Evolutionary conservation across 768 basidiomycete species (phyloP).

Genomic region (Mycena olivaceomarginata): DNA sequence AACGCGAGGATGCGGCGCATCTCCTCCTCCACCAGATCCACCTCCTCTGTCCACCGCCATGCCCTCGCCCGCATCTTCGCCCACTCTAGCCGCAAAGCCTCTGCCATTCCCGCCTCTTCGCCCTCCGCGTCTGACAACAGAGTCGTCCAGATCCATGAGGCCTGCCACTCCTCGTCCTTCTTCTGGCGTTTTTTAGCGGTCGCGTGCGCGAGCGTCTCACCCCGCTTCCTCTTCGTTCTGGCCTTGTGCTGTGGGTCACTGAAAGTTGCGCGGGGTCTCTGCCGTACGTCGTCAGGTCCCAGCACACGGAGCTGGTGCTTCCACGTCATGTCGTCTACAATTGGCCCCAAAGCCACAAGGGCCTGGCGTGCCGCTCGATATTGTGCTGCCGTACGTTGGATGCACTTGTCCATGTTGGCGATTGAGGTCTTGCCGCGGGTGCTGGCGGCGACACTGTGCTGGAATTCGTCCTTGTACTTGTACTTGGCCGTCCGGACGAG

Average conservation of each 20-base stretch:
- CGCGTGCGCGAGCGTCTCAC: neutral
- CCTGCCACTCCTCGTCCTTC: neutral
- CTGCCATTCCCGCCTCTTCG: neutral
- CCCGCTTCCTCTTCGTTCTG: neutral
- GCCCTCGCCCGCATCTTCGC: slow-evolving; percentile 43
- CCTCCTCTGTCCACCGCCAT: slow-evolving; percentile 48
- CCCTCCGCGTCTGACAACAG: neutral
- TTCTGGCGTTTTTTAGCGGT: neutral
- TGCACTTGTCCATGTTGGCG: slow-evolving; percentile 37
- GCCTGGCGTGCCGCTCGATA: slow-evolving; percentile 46
- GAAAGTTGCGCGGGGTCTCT: slow-evolving; percentile 36
- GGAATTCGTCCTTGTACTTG: slow-evolving; percentile 44
- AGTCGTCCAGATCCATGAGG: slow-evolving; percentile 3
- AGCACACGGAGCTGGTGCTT: slow-evolving; percentile 33
- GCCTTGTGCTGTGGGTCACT: slow-evolving; percentile 1
- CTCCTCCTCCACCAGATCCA: slow-evolving; percentile 48
- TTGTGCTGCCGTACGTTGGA: slow-evolving; percentile 34
- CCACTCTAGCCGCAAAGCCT: slow-evolving; percentile 47
- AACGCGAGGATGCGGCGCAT: slow-evolving; percentile 47
- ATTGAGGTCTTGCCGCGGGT: slow-evolving; percentile 46
- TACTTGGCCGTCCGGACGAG: slow-evolving; percentile 45
- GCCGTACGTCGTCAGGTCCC: slow-evolving; percentile 39
- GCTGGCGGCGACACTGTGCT: slow-evolving; percentile 47
- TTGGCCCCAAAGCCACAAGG: slow-evolving; percentile 10
- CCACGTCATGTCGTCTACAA: slow-evolving; percentile 36